Percentiles rank a stretch among this genome's conserved stretches.
phyloP scores from a whole-genome alignment of 495 filamentous ascomycete species.

The Gamarada debralockiae region DNA sequence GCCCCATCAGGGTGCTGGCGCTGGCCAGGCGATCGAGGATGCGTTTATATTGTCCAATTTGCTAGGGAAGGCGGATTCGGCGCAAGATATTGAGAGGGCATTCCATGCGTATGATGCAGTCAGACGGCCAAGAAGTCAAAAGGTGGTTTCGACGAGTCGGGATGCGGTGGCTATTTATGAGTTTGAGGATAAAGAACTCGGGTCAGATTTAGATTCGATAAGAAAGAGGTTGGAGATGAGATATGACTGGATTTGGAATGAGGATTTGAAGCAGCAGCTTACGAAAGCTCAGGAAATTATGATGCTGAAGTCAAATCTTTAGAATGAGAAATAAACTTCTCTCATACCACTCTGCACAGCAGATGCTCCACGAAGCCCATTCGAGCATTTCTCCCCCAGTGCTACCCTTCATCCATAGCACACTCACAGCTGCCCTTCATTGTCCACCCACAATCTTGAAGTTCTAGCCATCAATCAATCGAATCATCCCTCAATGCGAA shows the following conservation, averaged over 20 bases:
- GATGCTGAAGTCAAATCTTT: not conserved
- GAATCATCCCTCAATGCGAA: constrained; percentile 70
- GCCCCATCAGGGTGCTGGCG: constrained; percentile 67
- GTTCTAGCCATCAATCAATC: constrained; percentile 50
- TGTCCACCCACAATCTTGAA: too few relatives aligned
- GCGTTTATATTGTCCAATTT: constrained; percentile 56
- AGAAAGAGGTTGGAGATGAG: constrained; percentile 36
- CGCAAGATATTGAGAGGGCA: constrained; percentile 39
- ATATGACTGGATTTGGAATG: constrained; percentile 49
- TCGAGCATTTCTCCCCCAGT: too few relatives aligned
- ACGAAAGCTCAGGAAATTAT: constrained; percentile 24
- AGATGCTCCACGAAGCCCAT: too few relatives aligned
- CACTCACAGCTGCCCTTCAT: too few relatives aligned
- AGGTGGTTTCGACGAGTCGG: constrained; percentile 38
- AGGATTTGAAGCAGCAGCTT: constrained; percentile 29
- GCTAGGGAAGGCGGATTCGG: constrained; percentile 39
- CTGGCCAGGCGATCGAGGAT: constrained; percentile 67
- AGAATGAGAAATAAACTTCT: not conserved
- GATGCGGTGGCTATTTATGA: constrained; percentile 37
- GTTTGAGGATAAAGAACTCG: constrained; percentile 37
- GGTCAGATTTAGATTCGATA: constrained; percentile 40
- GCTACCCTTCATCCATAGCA: too few relatives aligned
- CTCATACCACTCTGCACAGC: too few relatives aligned
- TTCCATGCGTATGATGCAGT: constrained; percentile 60
- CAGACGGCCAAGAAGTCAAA: constrained; percentile 45